Base-by-base conservation (phyloP, 1,284 basidiomycete species). In the Rhodotorula sp. region DNA sequence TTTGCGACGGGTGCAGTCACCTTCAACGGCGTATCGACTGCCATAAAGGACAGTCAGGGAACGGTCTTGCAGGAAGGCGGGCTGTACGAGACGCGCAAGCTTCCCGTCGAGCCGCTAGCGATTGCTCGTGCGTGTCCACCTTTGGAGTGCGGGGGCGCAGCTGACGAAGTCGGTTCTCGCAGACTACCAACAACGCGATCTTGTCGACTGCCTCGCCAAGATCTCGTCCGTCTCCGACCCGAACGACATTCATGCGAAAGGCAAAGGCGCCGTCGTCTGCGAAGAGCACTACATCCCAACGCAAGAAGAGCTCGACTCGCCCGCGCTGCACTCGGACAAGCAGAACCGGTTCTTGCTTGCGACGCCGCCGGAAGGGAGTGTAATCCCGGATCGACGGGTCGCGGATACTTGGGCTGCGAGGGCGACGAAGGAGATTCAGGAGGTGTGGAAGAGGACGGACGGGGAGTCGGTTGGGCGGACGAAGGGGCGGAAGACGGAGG, bases 141-240 rank as follows among this genome's bases (percentile, higher is more conserved):
- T 27, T 17, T 10, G 8, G 8, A 39, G 36, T 27, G 5, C 48
- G 9, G 4, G n/a, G 10, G 22, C 49, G 7, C 36, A n/a, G 10
- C 24, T 0, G 0, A 20, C 29, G 6, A 7, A 17, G 11, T n/a
- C n/a, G n/a, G n/a, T n/a, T n/a, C 32, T 7, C 30, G 15, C 66
- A 73, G 72, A 73, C 58, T 74, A 67, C 67, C 46, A 71, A 24
- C 72, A 71, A 36, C 68, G 72, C 9, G 69, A 74, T 48, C 64
- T 74, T 5, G 20, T 34, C 24, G 69, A 74, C 56, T 74, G 69
- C 46, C 48, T 66, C 46, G 60, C 64, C 27, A 71, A 74, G 30
- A 46, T 71, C 10, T 57, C 56, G 32, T 57, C 55, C 17, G 54
- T 71, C 9, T 30, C 64, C 13, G 69, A 71, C 48, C 69, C 72